Evolutionary conservation across 1,139 yeast genomes (phyloP).

Genomic region (Hemisphaericaspora xylanilytica): DNA sequence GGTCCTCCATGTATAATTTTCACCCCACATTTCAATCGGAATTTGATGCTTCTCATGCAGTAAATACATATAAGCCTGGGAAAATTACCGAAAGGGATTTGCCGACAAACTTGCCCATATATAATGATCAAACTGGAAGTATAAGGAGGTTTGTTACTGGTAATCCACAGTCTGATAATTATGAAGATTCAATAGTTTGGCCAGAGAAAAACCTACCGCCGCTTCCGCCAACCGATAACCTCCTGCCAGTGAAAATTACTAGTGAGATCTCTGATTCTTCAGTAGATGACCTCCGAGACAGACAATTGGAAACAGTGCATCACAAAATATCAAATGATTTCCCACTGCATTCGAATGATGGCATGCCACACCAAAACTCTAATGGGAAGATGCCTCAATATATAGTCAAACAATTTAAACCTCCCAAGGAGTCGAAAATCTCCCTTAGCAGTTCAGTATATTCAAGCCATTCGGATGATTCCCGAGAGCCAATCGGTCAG

Average conservation of each 20-base stretch:
- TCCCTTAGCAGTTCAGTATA: not conserved
- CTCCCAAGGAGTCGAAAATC: not conserved
- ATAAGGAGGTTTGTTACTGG: conserved; percentile 19
- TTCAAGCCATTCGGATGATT: not conserved
- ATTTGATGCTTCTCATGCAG: conserved; percentile 29
- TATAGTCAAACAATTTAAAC: not conserved
- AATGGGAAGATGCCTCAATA: not conserved
- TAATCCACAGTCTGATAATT: not conserved
- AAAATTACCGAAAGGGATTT: conserved; percentile 27
- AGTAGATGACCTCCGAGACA: not conserved
- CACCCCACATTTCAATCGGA: conserved; percentile 14
- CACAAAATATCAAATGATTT: too few relatives aligned
- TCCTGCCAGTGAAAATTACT: not conserved
- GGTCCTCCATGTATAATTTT: conserved; percentile 9
- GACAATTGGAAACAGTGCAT: not conserved
- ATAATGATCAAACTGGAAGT: conserved; percentile 23
- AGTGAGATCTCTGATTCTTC: not conserved
- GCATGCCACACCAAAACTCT: not conserved
- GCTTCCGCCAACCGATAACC: not conserved
- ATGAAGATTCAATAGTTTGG: not conserved
- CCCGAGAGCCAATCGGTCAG: too few relatives aligned
- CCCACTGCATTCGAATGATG: not conserved
- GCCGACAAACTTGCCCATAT: conserved; percentile 31
- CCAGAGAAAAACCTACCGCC: not conserved
- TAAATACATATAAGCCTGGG: conserved; percentile 29